Conservation (phyloP, 108 stramenopile species). For the Ochromonas danica region DNA sequence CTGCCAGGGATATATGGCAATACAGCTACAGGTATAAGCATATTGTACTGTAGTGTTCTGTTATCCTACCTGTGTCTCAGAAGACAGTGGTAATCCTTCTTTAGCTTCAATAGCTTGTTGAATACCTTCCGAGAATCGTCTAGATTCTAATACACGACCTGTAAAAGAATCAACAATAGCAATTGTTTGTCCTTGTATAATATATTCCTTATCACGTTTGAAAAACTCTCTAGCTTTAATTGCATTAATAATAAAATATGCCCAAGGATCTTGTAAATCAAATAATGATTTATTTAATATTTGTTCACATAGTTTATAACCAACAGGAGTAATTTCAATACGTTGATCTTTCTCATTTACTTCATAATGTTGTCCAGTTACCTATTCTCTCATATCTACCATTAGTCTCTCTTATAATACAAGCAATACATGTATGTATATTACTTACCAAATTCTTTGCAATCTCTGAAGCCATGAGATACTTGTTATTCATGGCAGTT, state of each 20-base stretch:
- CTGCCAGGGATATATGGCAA: too few species aligned
- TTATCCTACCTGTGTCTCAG: slow-evolving; percentile 61
- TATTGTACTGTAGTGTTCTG: too few species aligned
- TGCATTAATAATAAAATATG: slow-evolving; percentile 77
- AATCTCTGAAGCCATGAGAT: slow-evolving; percentile 66
- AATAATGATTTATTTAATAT: slow-evolving; percentile 78
- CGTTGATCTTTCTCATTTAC: slow-evolving; percentile 87
- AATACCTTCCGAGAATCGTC: slow-evolving; percentile 89
- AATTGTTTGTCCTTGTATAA: slow-evolving; percentile 66
- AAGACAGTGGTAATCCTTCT: slow-evolving; percentile 80
- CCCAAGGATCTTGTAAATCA: slow-evolving; percentile 76
- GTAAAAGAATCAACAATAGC: slow-evolving; percentile 91
- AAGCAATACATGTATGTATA: too few species aligned
- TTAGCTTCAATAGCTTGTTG: slow-evolving; percentile 90
- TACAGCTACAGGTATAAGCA: too few species aligned
- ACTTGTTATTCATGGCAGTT: slow-evolving; percentile 64
- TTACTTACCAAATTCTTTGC: slow-evolving; percentile 74
- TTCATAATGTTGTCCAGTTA: slow-evolving; percentile 84
- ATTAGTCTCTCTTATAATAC: too few species aligned
- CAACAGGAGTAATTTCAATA: slow-evolving; percentile 76
- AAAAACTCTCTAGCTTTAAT: slow-evolving; percentile 91
- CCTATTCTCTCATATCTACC: too few species aligned
- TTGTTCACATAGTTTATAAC: slow-evolving; percentile 76
- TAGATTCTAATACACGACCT: slow-evolving; percentile 86
- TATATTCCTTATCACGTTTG: slow-evolving; percentile 80